A percentile compares a stretch with the other conserved stretches of the same genome.
Conservation (phyloP, 257 asterid species). For the Salvia splendens region DNA sequence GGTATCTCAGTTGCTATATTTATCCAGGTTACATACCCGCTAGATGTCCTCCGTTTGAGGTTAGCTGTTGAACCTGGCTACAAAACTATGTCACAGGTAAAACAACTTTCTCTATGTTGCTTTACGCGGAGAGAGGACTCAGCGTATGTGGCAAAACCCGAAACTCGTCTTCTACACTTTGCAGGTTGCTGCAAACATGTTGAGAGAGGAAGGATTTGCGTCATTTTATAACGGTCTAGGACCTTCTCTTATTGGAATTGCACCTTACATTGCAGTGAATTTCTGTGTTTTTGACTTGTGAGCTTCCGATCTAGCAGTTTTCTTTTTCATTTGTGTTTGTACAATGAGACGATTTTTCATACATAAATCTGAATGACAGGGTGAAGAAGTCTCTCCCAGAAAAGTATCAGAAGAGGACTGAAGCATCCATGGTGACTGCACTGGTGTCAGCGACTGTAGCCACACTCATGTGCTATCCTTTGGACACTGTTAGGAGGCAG, state of each 20-base stretch:
- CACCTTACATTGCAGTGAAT: constrained; percentile 92
- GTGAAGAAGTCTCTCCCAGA: constrained; percentile 92
- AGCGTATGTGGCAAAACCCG: constrained; percentile 20
- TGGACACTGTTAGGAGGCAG: constrained; percentile 93
- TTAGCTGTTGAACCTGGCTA: constrained; percentile 90
- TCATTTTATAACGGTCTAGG: constrained; percentile 93
- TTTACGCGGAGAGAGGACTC: background rate
- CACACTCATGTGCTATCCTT: constrained; percentile 85
- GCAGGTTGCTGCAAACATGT: constrained; percentile 87
- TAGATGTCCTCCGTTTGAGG: constrained; percentile 87
- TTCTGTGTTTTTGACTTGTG: constrained; percentile 98
- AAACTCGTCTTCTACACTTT: constrained; percentile 32
- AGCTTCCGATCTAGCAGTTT: constrained; percentile 48
- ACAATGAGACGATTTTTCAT: background rate
- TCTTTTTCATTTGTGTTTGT: constrained; percentile 17
- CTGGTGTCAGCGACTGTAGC: constrained; percentile 91
- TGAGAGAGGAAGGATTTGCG: constrained; percentile 86
- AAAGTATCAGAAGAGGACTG: constrained; percentile 79
- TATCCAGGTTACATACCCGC: constrained; percentile 82
- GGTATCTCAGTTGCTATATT: constrained; percentile 30
- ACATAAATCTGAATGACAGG: constrained; percentile 45
- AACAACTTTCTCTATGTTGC: constrained; percentile 17
- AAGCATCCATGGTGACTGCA: constrained; percentile 69
- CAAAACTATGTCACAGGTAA: constrained; percentile 86
- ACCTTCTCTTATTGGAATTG: constrained; percentile 93